Base-by-base conservation (phyloP, 1,284 basidiomycete species). In the Schizophyllum amplum region DNA sequence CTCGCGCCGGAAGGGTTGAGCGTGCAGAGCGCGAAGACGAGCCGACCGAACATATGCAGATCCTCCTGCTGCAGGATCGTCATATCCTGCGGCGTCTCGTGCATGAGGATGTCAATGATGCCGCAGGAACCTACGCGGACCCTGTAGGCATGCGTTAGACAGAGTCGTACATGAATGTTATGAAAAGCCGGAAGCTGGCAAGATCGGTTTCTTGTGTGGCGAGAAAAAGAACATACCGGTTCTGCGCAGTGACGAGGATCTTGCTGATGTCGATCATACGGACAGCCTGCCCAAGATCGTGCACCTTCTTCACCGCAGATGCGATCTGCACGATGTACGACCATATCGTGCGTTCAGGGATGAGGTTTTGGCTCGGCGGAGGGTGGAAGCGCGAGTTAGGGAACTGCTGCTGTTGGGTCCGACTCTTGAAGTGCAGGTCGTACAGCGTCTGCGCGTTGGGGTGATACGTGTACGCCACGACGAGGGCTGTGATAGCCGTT, bases 381-480 rank as follows among this genome's bases (percentile, higher is more conserved):
- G 68, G 71, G 48, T 78, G 76, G 11, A 76, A 69, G 50, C 77
- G 74, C 74, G 55, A 75, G 75, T 51, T 74, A 72, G 60, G 9
- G 71, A 76, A 70, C 54, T 68, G 67, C 15, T 68, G 60, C 1
- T 71, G 66, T 0, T 68, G 65, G 59, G 79, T 81, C 24, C 24
- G 20, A 17, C 76, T 72, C 60, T 83, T 82, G 60, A 87, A 69
- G 63, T 88, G 77, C 21, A 74, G 69, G 53, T 95, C 92, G 60
- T 81, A 88, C 1, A 99, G 78, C 0, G 94, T 98, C 61, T 86
- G 81, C 0, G 94, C 82, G 62, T 88, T 83, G 0, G 97, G 87
- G 66, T 97, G 87, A 68, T 93, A 98, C 57, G 94, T 87, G 69
- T 96, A 97, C 1, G 90, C 92, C 50, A 99, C 87, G 49, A 99